These are phyloP conservation scores for Grosmannia serpens DNA, from an alignment of 2,329 filamentous ascomycete genomes.

Conservation along the genomic window DNA sequence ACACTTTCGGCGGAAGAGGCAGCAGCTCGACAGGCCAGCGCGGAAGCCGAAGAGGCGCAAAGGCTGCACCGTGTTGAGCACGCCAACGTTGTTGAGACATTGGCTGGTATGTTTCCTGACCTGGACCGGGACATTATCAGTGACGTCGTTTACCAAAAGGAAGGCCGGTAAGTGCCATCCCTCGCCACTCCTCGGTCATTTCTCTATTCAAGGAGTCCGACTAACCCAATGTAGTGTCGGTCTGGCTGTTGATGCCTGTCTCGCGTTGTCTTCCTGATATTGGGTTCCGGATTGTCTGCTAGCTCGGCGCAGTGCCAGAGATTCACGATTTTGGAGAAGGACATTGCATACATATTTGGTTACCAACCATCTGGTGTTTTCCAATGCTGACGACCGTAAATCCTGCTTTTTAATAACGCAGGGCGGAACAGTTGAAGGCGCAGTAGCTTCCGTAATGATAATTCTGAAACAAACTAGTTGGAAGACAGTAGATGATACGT, in stretches of 20 bases:
- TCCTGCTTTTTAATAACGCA: no score
- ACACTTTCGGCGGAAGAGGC: conserved; percentile 69
- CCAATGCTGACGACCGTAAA: no score
- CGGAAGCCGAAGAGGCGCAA: conserved; percentile 78
- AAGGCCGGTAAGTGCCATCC: conserved; percentile 79
- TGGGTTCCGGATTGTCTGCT: not conserved
- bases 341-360: no score
- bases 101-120: conserved; percentile 94
- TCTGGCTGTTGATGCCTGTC: conserved; percentile 74
- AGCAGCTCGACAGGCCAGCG: conserved; percentile 80
- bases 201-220: conserved; percentile 1
- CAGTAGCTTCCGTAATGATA: no score
- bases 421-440: no score
- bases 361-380: no score
- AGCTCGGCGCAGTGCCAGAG: no score
- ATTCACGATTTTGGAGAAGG: no score
- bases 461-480: no score
- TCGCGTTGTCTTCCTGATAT: conserved; percentile 44
- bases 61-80: conserved; percentile 77
- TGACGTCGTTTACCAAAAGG: conserved; percentile 91
- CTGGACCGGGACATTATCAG: conserved; percentile 90
- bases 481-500: no score
- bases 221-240: conserved; percentile 49
- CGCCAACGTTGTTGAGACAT: conserved; percentile 80
- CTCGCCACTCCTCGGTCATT: conserved; percentile 16